Conservation (phyloP, 2,329 filamentous ascomycete genomes). For the Xylariaceae sp. region DNA sequence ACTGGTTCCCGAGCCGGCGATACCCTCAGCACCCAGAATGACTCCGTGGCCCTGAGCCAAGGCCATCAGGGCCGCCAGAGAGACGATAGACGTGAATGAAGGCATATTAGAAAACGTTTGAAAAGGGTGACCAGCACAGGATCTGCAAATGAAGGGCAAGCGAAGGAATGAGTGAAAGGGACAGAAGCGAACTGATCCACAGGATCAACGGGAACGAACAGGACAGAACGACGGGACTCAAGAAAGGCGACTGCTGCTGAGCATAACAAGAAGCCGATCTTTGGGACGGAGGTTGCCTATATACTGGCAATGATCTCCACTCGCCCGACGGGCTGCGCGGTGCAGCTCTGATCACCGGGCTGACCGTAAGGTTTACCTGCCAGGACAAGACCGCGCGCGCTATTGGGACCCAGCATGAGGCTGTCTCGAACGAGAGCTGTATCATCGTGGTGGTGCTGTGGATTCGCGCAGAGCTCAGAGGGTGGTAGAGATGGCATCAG, state of each 20-base stretch:
- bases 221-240: conserved; percentile 17
- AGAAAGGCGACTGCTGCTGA: conserved; percentile 20
- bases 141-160: conserved; percentile 23
- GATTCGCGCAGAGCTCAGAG: conserved; percentile 3
- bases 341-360: too few species aligned
- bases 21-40: conserved; percentile 42
- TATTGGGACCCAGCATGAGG: conserved; percentile 2
- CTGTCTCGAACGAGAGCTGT: conserved; percentile 17
- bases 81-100: conserved; percentile 30
- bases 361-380: too few species aligned
- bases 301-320: conserved; percentile 12
- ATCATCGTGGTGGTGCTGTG: conserved; percentile 15
- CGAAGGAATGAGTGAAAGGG: conserved; percentile 16
- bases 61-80: conserved; percentile 30
- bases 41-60: conserved; percentile 40
- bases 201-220: conserved; percentile 22
- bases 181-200: conserved; percentile 23
- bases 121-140: conserved; percentile 28
- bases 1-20: conserved; percentile 40
- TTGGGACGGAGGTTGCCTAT: conserved; percentile 14
- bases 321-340: too few species aligned
- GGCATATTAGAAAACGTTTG: conserved; percentile 29
- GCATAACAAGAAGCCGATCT: conserved; percentile 6
- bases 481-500: neutral
- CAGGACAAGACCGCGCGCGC: too few species aligned